Base-by-base conservation (phyloP, 73 alveolate species). In the Loxodes magnus region DNA sequence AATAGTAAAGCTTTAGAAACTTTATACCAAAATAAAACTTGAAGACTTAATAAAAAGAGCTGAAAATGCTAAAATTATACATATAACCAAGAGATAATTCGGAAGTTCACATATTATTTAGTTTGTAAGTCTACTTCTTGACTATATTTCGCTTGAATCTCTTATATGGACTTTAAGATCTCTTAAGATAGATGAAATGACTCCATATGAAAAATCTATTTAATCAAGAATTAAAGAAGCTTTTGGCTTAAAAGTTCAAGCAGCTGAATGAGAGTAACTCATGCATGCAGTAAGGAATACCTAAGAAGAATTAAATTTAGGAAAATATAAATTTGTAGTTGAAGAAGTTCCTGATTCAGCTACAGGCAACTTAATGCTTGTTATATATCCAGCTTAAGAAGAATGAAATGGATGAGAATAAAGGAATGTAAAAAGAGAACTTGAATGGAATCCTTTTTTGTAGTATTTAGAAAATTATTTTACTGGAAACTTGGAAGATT, bases 191-290 rank as follows among this genome's bases (percentile, higher is more conserved):
- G 90, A 75, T 43, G 83, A 69, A 38, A 68, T 75, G 82, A 21
- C 62, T 6, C 90, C 90, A 3, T 68, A 34, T 39, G 90, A 75
- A 51, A 58, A 59, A 43, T 82, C 83, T 6, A 54, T 75, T 9
- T 70, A 68, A 43, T 43, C 79, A 30, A 35, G 90, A 24, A 62
- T 69, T n/a, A 67, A 67, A 44, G 90, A 75, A 23, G 90, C 67
- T 4, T 75, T 67, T 35, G 80, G 68, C 31, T 46, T 57, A 12
- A 75, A 75, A 57, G 71, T 71, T 4, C 41, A 59, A 7, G 35
- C 59, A 9, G 17, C 22, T 31, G 56, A 67, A 14, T 75, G 90
- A 83, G 83, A 75, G 9, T 30, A 56, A 7, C 58, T 75, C 4
- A 44, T 75, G 14, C 43, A n/a, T 16, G 43, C 10, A 1, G 1